Conservation (phyloP, 805 yeast genomes). For the Diddensiella caesifluorescens region DNA sequence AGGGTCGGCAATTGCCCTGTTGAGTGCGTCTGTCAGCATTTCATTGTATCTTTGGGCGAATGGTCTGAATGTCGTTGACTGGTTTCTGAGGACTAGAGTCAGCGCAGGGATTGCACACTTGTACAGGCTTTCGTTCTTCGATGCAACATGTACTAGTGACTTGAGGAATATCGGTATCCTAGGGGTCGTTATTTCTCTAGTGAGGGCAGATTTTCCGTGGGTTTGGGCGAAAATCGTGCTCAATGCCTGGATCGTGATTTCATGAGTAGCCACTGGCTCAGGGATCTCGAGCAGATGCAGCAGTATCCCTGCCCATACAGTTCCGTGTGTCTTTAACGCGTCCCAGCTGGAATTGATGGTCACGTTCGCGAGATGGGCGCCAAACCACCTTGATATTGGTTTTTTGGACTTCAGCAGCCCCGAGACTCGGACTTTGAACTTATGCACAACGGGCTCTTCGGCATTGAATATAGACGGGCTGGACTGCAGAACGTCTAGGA, state of each 20-base stretch:
- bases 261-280: conserved; percentile 30
- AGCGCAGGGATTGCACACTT: conserved; percentile 37
- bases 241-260: conserved; percentile 27
- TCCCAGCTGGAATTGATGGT: conserved; percentile 26
- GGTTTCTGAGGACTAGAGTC: conserved; percentile 43
- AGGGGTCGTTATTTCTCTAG: conserved; percentile 80
- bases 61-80: conserved; percentile 80
- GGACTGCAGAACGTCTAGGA: background rate
- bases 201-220: conserved; percentile 76
- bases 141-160: conserved; percentile 43
- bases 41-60: conserved; percentile 57
- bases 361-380: conserved; percentile 30
- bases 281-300: conserved; percentile 36
- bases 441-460: conserved; percentile 22
- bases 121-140: conserved; percentile 37
- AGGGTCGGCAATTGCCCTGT: conserved; percentile 30
- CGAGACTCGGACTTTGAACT: conserved; percentile 29
- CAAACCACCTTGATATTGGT: conserved; percentile 35
- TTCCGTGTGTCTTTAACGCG: conserved; percentile 35
- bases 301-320: conserved; percentile 34
- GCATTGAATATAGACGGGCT: conserved; percentile 1
- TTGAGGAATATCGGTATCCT: conserved; percentile 58
- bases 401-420: conserved; percentile 35
- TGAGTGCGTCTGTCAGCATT: conserved; percentile 36
- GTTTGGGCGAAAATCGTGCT: conserved; percentile 23